These are phyloP conservation scores for Pterulicium gracile DNA, from an alignment of 1,284 basidiomycete species.

Conservation along the genomic window DNA sequence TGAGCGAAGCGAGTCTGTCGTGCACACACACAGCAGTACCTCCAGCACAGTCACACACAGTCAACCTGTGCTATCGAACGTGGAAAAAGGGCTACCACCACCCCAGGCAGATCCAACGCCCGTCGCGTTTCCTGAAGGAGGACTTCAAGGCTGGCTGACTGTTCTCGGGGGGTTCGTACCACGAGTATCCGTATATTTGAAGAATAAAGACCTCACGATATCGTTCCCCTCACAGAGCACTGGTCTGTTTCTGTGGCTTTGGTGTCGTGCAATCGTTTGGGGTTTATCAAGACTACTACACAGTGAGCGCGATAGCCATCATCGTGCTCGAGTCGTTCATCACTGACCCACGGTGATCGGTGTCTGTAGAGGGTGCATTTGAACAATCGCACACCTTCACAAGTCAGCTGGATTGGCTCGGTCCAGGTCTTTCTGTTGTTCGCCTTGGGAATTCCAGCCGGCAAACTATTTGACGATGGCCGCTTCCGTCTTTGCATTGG, in stretches of 20 bases:
- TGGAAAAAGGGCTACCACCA: neutral
- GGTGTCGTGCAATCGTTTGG: constrained; percentile 33
- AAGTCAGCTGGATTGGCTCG: constrained; percentile 34
- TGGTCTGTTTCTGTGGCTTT: constrained; percentile 24
- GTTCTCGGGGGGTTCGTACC: constrained; percentile 26
- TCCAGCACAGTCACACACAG: neutral
- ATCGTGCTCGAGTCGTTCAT: neutral
- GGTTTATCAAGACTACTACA: constrained; percentile 36
- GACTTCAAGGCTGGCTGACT: constrained; percentile 25
- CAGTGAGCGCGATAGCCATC: constrained; percentile 16
- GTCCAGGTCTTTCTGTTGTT: constrained; percentile 24
- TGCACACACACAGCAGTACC: neutral
- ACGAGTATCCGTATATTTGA: constrained; percentile 6
- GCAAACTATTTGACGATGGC: constrained; percentile 20
- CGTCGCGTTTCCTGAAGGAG: constrained; percentile 22
- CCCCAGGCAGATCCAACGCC: constrained; percentile 8
- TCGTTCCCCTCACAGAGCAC: constrained; percentile 10
- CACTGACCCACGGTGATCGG: neutral
- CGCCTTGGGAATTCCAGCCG: constrained; percentile 17
- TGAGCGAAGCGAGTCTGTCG: neutral
- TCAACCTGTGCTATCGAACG: neutral
- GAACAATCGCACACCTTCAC: constrained; percentile 19
- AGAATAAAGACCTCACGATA: neutral
- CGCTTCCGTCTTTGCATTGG: constrained; percentile 13
- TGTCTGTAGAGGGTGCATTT: constrained; percentile 7